These are phyloP conservation scores for Zygoascus hellenicus DNA, from an alignment of 1,139 yeast genomes.

Conservation along the genomic window DNA sequence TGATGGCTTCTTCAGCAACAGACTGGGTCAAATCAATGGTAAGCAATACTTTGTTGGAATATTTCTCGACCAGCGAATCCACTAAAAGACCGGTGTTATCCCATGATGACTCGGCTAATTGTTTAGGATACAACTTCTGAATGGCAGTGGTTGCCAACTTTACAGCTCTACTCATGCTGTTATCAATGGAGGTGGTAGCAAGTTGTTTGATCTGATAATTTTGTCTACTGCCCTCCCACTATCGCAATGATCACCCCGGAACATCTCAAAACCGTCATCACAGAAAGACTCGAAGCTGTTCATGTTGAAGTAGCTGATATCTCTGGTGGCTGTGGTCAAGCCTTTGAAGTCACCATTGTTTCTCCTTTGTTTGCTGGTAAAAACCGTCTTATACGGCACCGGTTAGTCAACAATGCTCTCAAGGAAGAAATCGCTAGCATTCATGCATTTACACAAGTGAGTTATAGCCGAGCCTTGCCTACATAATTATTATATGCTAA, in stretches of 20 bases:
- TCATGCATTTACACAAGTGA: conserved; percentile 94
- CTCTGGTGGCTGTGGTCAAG: conserved; percentile 80
- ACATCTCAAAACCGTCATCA: conserved; percentile 29
- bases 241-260: conserved; percentile 16
- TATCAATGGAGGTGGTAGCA: neutral
- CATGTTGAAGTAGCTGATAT: conserved; percentile 36
- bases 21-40: conserved; percentile 79
- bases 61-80: conserved; percentile 42
- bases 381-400: conserved; percentile 78
- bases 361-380: conserved; percentile 71
- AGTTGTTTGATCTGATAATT: neutral
- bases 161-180: conserved; percentile 18
- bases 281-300: conserved; percentile 31
- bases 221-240: neutral
- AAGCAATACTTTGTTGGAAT: conserved; percentile 44
- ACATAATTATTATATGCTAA: neutral
- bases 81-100: conserved; percentile 89
- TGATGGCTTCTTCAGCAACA: conserved; percentile 83
- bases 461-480: conserved; percentile 31
- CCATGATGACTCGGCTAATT: conserved; percentile 82
- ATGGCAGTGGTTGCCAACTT: conserved; percentile 30
- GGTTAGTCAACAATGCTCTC: conserved; percentile 73
- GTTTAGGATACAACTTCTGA: conserved; percentile 64
- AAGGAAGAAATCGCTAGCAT: conserved; percentile 77
- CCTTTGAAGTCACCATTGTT: conserved; percentile 75